phyloP scores from a whole-genome alignment of 441 rosid genomes.

The Kokia cookei region DNA sequence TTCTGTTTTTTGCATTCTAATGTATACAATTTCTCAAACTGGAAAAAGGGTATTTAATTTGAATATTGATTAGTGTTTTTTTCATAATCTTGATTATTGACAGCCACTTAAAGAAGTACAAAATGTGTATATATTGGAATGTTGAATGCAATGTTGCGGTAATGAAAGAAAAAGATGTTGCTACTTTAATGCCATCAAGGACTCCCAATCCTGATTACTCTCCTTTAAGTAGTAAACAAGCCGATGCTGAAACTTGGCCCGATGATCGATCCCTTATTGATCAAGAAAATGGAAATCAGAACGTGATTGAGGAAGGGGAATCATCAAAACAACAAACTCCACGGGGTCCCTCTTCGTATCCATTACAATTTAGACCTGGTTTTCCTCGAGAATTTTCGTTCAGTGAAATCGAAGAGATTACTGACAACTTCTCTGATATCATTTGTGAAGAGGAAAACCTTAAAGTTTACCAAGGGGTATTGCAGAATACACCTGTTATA shows the following conservation, averaged over 20 bases:
- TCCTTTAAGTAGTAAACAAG: neutral
- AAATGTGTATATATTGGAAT: constrained; percentile 23
- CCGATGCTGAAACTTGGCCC: neutral
- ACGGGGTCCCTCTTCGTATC: constrained; percentile 25
- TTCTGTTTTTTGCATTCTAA: neutral
- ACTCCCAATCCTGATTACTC: constrained; percentile 8
- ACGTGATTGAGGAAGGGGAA: constrained; percentile 3
- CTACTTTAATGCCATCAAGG: constrained; percentile 36
- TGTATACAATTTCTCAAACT: neutral
- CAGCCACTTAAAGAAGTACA: constrained; percentile 36
- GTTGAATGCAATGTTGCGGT: constrained; percentile 45
- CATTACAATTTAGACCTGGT: constrained; percentile 37
- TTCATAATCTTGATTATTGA: constrained; percentile 1
- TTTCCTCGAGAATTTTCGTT: constrained; percentile 32
- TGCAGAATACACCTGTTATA: constrained; percentile 28
- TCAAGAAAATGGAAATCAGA: neutral
- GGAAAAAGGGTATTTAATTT: neutral
- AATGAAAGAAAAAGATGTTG: constrained; percentile 41
- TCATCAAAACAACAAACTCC: constrained; percentile 5
- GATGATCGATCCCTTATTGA: neutral
- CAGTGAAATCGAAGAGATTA: constrained; percentile 33
- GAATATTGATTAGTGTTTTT: neutral
- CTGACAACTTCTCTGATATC: constrained; percentile 22
- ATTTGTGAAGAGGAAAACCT: neutral
- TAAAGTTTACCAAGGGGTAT: constrained; percentile 22